phyloP scores from a whole-genome alignment of 2,329 filamentous ascomycete species.

The Diaporthe vexans region DNA sequence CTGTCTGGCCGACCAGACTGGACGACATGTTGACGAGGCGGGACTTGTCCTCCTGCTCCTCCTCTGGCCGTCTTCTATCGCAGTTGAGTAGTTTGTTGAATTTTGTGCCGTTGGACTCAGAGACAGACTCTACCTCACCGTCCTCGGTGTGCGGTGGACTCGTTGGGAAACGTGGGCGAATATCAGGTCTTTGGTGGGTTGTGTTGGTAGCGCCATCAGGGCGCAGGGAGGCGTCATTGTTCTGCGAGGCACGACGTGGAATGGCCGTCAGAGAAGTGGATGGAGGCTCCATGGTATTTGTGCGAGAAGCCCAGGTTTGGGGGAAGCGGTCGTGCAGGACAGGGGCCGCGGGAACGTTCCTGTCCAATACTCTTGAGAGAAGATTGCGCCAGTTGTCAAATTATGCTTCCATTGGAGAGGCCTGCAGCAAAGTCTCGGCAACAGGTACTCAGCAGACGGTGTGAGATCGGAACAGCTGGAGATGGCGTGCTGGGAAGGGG shows the following conservation, averaged over 20 bases:
- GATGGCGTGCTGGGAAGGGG: slow-evolving; percentile 37
- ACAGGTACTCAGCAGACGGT: slow-evolving; percentile 23
- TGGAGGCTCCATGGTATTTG: slow-evolving; percentile 41
- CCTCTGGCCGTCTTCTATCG: slow-evolving; percentile 64
- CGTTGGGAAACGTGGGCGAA: slow-evolving; percentile 37
- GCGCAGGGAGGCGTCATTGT: slow-evolving; percentile 35
- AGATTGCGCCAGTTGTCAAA: slow-evolving; percentile 37
- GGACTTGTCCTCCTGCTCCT: slow-evolving; percentile 62
- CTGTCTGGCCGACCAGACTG: slow-evolving; percentile 81
- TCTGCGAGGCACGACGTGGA: slow-evolving; percentile 39
- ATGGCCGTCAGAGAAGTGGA: slow-evolving; percentile 29
- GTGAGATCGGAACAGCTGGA: slow-evolving; percentile 40
- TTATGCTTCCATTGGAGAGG: slow-evolving; percentile 39
- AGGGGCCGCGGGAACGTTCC: slow-evolving; percentile 17
- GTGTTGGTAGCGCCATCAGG: slow-evolving; percentile 29
- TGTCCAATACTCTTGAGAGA: slow-evolving; percentile 36
- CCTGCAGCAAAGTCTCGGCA: slow-evolving; percentile 19
- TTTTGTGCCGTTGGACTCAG: slow-evolving; percentile 29
- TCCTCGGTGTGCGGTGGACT: slow-evolving; percentile 47
- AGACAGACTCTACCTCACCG: slow-evolving; percentile 38
- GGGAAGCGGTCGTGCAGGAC: slow-evolving; percentile 26
- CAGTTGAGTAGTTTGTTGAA: slow-evolving; percentile 58
- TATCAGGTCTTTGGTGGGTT: slow-evolving; percentile 27
- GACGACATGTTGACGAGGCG: slow-evolving; percentile 70
- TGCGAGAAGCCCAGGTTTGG: slow-evolving; percentile 24